Conservation (phyloP, 2,329 filamentous ascomycete genomes). For the Pseudogymnoascus sp. region DNA sequence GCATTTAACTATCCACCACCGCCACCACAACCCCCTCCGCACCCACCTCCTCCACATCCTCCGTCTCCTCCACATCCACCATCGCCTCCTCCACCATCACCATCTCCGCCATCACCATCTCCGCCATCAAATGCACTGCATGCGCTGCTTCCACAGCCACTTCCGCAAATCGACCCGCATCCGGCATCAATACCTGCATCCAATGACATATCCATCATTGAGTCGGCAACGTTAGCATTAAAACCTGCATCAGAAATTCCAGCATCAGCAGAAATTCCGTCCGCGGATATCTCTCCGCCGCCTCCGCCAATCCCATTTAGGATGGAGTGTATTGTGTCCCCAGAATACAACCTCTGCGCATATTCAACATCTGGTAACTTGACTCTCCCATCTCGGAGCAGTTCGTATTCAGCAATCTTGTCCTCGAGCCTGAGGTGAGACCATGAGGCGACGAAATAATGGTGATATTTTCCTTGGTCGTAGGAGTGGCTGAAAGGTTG, state of each 20-base stretch:
- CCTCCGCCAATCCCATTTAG: neutral
- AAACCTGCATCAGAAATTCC: neutral
- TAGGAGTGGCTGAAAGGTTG: constrained; percentile 36
- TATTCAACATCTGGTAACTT: constrained; percentile 10
- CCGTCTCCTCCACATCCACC: neutral
- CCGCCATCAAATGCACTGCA: neutral
- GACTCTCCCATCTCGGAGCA: constrained; percentile 15
- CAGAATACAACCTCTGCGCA: neutral
- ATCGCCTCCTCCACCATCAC: neutral
- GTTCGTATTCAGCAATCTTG: constrained; percentile 17
- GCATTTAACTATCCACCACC: neutral
- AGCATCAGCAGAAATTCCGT: neutral
- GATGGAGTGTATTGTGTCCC: neutral
- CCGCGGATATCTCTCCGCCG: too few species aligned
- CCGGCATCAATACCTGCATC: neutral
- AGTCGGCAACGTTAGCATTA: neutral
- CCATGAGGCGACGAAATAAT: constrained; percentile 21
- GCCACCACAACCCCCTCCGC: neutral
- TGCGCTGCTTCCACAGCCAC: neutral
- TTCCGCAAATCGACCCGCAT: neutral
- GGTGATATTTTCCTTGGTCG: constrained; percentile 25
- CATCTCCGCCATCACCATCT: neutral
- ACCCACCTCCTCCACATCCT: too few species aligned
- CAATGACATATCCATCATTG: neutral
- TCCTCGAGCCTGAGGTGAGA: constrained; percentile 12